Percentiles rank a stretch among this genome's conserved stretches.
Conservation (phyloP, 2,329 filamentous ascomycete species). For the Exophiala spinifera region DNA sequence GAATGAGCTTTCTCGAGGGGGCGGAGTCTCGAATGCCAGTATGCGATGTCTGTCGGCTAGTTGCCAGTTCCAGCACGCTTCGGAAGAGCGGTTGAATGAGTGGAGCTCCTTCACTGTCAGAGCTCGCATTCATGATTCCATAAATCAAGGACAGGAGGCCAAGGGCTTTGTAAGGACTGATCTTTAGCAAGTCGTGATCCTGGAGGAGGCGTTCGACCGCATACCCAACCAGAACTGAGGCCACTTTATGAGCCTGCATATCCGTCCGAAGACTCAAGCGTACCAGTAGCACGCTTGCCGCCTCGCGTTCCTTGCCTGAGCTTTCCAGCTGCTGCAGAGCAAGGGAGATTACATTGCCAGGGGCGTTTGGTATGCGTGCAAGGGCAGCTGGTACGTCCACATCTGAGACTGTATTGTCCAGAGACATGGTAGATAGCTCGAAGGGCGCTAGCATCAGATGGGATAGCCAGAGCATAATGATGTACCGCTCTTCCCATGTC, state of each 20-base stretch:
- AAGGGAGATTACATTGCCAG: constrained; percentile 66
- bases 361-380: constrained; percentile 63
- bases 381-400: constrained; percentile 47
- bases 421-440: constrained; percentile 80
- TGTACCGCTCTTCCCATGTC: constrained; percentile 85
- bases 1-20: constrained; percentile 72
- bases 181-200: constrained; percentile 35
- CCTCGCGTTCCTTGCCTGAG: constrained; percentile 83
- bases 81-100: constrained; percentile 66
- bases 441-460: constrained; percentile 84
- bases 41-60: constrained; percentile 49
- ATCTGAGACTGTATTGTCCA: constrained; percentile 20
- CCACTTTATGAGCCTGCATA: constrained; percentile 75
- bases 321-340: constrained; percentile 68
- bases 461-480: constrained; percentile 82
- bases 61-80: constrained; percentile 59
- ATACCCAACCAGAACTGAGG: constrained; percentile 68
- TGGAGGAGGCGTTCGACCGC: constrained; percentile 60
- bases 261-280: constrained; percentile 79
- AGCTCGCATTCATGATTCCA: constrained; percentile 67
- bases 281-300: constrained; percentile 78
- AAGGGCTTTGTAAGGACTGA: constrained; percentile 70
- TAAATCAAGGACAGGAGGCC: constrained; percentile 77
- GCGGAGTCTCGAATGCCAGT: constrained; percentile 65
- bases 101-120: constrained; percentile 69